Evolutionary conservation across 768 basidiomycete genomes (phyloP).

Genomic region (Naganishia vishniacii): DNA sequence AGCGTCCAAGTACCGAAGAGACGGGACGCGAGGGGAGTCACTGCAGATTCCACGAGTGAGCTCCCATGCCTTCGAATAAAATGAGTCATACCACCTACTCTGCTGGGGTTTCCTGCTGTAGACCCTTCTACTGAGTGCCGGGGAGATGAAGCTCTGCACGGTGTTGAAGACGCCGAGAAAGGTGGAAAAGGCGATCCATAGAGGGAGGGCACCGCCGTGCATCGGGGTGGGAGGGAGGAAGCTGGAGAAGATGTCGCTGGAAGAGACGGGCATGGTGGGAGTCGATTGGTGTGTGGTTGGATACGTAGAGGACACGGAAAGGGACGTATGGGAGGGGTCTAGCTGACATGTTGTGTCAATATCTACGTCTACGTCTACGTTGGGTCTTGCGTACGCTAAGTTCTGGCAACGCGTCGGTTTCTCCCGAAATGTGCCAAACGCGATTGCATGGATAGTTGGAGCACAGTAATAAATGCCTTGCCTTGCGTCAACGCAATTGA

Average conservation of each 20-base stretch:
- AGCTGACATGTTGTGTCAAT: neutral
- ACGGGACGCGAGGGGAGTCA: conserved; percentile 77
- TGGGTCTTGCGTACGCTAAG: too few species aligned
- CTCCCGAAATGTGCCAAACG: too few species aligned
- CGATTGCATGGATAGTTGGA: neutral
- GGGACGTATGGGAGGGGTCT: neutral
- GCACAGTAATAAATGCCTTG: too few species aligned
- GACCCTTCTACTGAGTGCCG: conserved; percentile 69
- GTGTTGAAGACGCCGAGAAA: conserved; percentile 77
- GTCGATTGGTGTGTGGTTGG: neutral
- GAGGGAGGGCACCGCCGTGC: conserved; percentile 67
- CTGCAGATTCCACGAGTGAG: conserved; percentile 52
- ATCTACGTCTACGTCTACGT: too few species aligned
- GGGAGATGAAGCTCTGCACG: conserved; percentile 68
- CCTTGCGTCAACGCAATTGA: too few species aligned
- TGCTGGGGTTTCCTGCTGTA: conserved; percentile 56
- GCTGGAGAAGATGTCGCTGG: conserved; percentile 1
- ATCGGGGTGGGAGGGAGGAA: conserved; percentile 1
- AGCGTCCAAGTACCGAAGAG: conserved; percentile 91
- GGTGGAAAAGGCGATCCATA: conserved; percentile 81
- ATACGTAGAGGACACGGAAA: neutral
- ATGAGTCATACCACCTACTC: conserved; percentile 38
- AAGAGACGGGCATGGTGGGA: conserved; percentile 4
- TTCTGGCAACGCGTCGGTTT: too few species aligned
- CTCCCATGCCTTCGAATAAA: neutral